Percentiles rank a stretch among this genome's conserved stretches.
Evolutionary conservation across 176 grass and related monocot genomes (phyloP).

Genomic region (Coix lacrymajobi): DNA sequence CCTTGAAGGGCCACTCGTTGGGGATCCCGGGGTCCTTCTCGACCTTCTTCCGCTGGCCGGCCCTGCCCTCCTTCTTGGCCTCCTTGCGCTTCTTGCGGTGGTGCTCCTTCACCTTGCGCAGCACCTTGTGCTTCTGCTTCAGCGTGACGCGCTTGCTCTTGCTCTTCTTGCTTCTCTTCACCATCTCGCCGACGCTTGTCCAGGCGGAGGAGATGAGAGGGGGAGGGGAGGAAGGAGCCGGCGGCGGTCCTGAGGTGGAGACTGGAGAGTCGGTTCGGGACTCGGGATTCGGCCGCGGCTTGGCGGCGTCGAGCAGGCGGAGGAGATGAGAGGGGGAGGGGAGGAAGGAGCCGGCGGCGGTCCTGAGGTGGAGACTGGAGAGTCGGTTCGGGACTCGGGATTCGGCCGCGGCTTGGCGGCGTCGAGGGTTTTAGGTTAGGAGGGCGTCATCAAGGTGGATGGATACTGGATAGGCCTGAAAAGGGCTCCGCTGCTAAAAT

Average conservation of each 20-base stretch:
- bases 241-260: background rate
- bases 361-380: background rate
- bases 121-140: constrained; percentile 83
- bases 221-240: background rate
- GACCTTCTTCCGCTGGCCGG: constrained; percentile 60
- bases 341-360: background rate
- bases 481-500: background rate
- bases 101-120: constrained; percentile 89
- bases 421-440: too few species aligned
- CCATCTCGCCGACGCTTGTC: constrained; percentile 32
- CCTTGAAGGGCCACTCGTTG: constrained; percentile 98
- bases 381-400: background rate
- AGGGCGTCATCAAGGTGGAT: background rate
- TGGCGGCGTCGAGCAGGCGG: too few species aligned
- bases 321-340: too few species aligned
- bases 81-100: constrained; percentile 97
- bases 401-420: too few species aligned
- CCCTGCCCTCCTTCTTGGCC: constrained; percentile 76
- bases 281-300: too few species aligned
- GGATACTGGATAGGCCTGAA: background rate
- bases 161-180: constrained; percentile 97
- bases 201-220: background rate
- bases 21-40: constrained; percentile 98
- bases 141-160: constrained; percentile 91
- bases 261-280: background rate